Evolutionary conservation across 306 rosid genomes (phyloP), one percentile per base, ranked within the genome.

Genomic region (Trichosanthes truncata): DNA sequence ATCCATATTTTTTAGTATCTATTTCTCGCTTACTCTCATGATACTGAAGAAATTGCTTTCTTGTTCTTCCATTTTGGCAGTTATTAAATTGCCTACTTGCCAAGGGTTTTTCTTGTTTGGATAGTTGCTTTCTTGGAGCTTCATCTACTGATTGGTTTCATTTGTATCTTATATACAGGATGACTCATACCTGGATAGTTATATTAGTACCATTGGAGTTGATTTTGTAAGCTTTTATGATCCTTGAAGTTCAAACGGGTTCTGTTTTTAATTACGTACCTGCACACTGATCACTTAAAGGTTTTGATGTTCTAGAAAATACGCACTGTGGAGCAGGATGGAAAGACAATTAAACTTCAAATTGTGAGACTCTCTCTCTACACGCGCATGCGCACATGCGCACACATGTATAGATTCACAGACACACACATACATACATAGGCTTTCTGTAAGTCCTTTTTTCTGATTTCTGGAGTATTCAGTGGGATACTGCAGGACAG

Each of bases 401-500:
- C 41, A 5, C 7, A 4, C 6, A 36, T 38, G 15, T 49, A 49
- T 17, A 51, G 4, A 52, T 52, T 52, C 23, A 17, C 23, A 52
- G 9, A 52, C 23, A 52, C 23, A 52, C 23, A 52, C 57, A 18
- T 0, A 18, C 20, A 15, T 18, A 18, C 23, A 52, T 18, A 18
- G 57, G 9, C 57, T 52, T 52, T 52, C 40, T 45, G 55, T 13
- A 72, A 46, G 57, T 72, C 4, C 5, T 46, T 59, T 72, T 46
- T 4, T 46, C 77, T 72, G 77, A 72, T 46, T 72, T 15, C 55
- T 46, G 57, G 57, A 72, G 56, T 45, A 72, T 72, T 13, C 79
- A 84, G 89, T 88, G 89, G 89, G 89, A 84, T 48, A 86, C 91
- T 46, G 89, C 89, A 45, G 91, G 89, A 31, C 89, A 88, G 83